A percentile compares a stretch with the other conserved stretches of the same genome.
These are phyloP conservation scores for Gnomoniopsis sp. DNA, from an alignment of 2,329 filamentous ascomycete genomes.

Conservation along the genomic window DNA sequence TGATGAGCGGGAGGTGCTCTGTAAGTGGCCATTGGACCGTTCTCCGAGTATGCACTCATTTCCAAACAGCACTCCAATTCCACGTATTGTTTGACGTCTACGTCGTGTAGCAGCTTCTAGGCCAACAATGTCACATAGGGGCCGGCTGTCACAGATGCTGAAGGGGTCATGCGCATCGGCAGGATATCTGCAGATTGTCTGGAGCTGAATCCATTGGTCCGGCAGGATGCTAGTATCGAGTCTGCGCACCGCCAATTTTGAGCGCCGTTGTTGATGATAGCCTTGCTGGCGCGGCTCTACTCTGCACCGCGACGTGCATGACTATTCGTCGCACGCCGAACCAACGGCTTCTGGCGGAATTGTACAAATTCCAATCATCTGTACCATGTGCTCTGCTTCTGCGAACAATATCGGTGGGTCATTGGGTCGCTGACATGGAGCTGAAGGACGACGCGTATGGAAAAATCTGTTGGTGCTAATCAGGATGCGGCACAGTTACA, in stretches of 20 bases:
- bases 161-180: neutral
- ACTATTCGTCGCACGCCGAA: no score
- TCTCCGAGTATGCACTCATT: neutral
- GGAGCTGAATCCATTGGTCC: neutral
- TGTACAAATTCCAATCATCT: slow-evolving; percentile 3
- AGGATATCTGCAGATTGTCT: neutral
- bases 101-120: neutral
- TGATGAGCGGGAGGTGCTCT: neutral
- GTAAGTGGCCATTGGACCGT: neutral
- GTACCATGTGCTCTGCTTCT: slow-evolving; percentile 2
- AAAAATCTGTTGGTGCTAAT: neutral
- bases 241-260: neutral
- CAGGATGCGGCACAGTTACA: neutral
- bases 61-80: neutral
- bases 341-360: neutral
- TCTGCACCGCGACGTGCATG: neutral
- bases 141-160: neutral
- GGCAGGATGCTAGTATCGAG: neutral
- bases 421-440: neutral
- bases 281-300: neutral
- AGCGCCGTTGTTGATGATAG: neutral
- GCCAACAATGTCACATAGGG: neutral
- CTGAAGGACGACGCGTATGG: neutral
- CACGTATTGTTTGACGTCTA: no score
- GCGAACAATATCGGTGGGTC: neutral